Conservation (phyloP, 129 eudicot species). For the Saussurea involucrata region DNA sequence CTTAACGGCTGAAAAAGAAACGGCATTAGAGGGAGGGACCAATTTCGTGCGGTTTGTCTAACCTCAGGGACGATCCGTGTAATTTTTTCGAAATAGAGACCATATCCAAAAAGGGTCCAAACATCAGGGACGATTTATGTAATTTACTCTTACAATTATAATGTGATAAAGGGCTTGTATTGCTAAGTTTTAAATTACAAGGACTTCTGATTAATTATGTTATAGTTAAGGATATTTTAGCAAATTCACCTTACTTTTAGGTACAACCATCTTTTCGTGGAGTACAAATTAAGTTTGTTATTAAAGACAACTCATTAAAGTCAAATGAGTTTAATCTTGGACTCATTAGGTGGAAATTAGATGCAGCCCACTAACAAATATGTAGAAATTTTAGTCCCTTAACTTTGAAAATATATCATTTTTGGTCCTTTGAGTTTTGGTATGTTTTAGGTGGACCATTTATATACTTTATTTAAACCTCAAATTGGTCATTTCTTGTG, state of each 20-base stretch:
- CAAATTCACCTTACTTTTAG: constrained; percentile 24
- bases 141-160: neutral
- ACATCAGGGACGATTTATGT: too few species aligned
- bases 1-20: too few species aligned
- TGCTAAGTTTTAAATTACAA: neutral
- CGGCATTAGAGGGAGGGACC: too few species aligned
- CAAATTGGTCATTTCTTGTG: too few species aligned
- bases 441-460: too few species aligned
- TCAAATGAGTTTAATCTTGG: neutral
- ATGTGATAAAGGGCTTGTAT: neutral
- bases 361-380: constrained; percentile 6
- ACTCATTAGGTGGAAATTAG: constrained; percentile 16
- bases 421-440: neutral
- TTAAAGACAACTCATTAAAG: neutral
- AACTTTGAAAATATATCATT: neutral
- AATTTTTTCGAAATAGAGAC: too few species aligned
- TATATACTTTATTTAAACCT: too few species aligned
- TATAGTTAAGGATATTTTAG: neutral
- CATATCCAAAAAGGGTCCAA: too few species aligned
- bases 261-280: constrained; percentile 23
- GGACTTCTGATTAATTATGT: neutral
- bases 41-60: too few species aligned
- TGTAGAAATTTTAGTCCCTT: neutral
- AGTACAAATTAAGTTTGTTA: constrained; percentile 16
- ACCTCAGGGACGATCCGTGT: too few species aligned